phyloP scores from a whole-genome alignment of 169 alveolate genomes.

The Theileria sp. region DNA sequence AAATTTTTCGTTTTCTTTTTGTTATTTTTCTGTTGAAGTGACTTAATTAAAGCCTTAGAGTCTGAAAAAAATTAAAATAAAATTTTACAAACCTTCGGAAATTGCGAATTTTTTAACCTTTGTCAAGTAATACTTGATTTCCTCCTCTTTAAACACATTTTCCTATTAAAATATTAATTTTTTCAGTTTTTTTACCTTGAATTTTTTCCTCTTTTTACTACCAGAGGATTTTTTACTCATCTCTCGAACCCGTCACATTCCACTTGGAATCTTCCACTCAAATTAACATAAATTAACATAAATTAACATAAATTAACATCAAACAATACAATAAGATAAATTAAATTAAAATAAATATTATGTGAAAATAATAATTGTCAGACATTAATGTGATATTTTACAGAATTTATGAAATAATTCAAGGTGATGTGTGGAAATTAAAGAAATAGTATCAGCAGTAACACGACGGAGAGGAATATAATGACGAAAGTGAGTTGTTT shows the following conservation, averaged over 20 bases:
- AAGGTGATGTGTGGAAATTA: not conserved
- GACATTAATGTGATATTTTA: no score
- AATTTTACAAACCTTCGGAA: conserved; percentile 20
- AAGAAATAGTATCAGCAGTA: conserved; percentile 48
- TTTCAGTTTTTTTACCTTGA: not conserved
- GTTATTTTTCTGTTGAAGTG: not conserved
- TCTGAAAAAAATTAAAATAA: not conserved
- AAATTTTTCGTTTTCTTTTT: not conserved
- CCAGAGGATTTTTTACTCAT: conserved; percentile 13
- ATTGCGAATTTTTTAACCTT: conserved; percentile 15
- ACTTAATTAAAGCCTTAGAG: conserved; percentile 1
- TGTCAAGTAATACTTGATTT: conserved; percentile 1
- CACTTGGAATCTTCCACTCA: no score
- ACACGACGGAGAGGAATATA: conserved; percentile 52
- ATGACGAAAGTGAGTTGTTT: conserved; percentile 62
- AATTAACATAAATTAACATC: no score
- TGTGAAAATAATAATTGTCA: no score
- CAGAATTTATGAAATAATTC: not conserved
- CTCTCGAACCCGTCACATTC: not conserved
- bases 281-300: no score
- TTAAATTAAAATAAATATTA: no score
- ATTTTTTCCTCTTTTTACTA: conserved; percentile 14
- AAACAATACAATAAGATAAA: no score
- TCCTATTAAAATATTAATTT: not conserved
- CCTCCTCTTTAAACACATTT: conserved; percentile 13